Conservation (phyloP, 2,329 filamentous ascomycete genomes). For the Calcarisporium arbuscula region DNA sequence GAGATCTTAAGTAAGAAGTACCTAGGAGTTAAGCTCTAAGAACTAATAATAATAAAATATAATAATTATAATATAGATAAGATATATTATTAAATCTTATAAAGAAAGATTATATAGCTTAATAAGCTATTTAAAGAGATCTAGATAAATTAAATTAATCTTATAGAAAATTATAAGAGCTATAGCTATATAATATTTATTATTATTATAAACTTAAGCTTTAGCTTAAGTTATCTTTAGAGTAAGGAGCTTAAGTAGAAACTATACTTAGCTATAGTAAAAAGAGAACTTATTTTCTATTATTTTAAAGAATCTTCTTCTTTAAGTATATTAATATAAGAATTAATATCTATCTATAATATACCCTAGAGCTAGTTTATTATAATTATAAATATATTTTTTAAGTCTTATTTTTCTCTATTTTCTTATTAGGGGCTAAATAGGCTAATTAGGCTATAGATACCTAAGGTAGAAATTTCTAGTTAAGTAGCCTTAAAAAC, state of each 20-base stretch:
- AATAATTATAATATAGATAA: background rate
- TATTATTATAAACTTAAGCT: background rate
- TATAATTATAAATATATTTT: background rate
- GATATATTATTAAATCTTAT: background rate
- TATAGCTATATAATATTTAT: background rate
- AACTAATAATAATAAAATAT: constrained; percentile 1
- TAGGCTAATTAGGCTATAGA: no score
- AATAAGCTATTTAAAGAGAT: background rate
- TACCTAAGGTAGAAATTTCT: no score
- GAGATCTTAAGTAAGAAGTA: background rate
- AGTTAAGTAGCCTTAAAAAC: no score
- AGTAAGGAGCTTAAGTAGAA: background rate
- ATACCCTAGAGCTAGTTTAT: background rate
- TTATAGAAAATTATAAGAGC: background rate
- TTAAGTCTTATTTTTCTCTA: constrained; percentile 1
- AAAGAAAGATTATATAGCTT: background rate
- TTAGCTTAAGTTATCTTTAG: background rate
- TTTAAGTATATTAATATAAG: background rate
- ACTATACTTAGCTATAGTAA: background rate
- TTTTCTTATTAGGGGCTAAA: no score
- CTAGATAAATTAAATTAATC: background rate
- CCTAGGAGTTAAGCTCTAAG: background rate
- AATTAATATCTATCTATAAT: background rate
- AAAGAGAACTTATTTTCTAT: background rate
- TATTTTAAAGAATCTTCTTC: background rate